Evolutionary conservation across 2,329 filamentous ascomycete genomes (phyloP).

Genomic region (Orbilia quercus): DNA sequence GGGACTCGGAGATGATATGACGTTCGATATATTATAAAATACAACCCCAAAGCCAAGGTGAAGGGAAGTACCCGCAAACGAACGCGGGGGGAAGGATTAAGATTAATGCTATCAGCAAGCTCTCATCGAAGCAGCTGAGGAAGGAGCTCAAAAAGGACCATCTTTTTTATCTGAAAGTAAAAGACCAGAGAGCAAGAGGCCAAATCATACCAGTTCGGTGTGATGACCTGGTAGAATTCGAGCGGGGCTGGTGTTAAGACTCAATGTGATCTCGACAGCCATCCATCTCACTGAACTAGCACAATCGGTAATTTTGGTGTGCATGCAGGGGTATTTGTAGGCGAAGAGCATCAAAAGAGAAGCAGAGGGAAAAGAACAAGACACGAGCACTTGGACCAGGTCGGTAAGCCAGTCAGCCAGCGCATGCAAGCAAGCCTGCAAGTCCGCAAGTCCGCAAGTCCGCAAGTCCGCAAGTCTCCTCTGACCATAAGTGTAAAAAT

Average conservation of each 20-base stretch:
- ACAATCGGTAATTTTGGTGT: slow-evolving; percentile 55
- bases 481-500: slow-evolving; percentile 53
- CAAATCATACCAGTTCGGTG: slow-evolving; percentile 30
- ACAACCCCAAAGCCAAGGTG: background rate
- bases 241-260: slow-evolving; percentile 50
- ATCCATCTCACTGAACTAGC: slow-evolving; percentile 50
- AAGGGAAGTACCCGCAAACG: slow-evolving; percentile 14
- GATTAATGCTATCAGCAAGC: slow-evolving; percentile 12
- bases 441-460: slow-evolving; percentile 16
- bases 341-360: slow-evolving; percentile 53
- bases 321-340: slow-evolving; percentile 55
- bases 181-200: slow-evolving; percentile 22
- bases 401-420: background rate
- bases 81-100: slow-evolving; percentile 8
- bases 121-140: slow-evolving; percentile 28
- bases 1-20: slow-evolving; percentile 8
- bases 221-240: slow-evolving; percentile 38
- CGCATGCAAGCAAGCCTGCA: slow-evolving; percentile 35
- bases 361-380: slow-evolving; percentile 23
- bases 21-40: slow-evolving; percentile 4
- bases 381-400: slow-evolving; percentile 24
- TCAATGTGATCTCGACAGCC: slow-evolving; percentile 49
- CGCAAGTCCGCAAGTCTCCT: slow-evolving; percentile 8
- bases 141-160: slow-evolving; percentile 26
- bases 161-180: slow-evolving; percentile 18